Evolutionary conservation across 306 rosid species (phyloP).

Genomic region (Leucaena leucocephala): DNA sequence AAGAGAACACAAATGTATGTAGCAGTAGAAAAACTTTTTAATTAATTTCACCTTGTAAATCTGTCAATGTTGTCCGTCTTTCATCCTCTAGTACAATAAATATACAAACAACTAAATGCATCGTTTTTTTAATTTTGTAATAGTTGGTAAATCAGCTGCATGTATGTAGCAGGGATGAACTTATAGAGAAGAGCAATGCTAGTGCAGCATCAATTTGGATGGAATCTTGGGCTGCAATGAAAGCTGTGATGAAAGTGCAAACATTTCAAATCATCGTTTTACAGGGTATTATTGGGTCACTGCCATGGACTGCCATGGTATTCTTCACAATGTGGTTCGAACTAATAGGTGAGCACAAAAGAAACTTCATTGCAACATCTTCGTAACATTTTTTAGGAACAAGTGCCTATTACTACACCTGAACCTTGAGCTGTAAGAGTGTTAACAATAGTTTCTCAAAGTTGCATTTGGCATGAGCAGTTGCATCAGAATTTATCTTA

Average conservation of each 20-base stretch:
- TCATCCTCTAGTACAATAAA: constrained; percentile 3
- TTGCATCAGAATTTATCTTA: too few relatives aligned
- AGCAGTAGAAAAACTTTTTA: background rate
- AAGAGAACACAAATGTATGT: background rate
- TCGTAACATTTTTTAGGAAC: background rate
- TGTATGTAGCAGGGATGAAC: constrained; percentile 54
- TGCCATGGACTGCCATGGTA: constrained; percentile 67
- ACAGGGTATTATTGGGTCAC: constrained; percentile 89
- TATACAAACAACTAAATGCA: background rate
- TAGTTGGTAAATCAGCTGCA: constrained; percentile 33
- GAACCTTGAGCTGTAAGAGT: background rate
- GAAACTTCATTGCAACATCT: constrained; percentile 14
- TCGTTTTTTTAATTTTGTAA: constrained; percentile 18
- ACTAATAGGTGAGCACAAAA: constrained; percentile 69
- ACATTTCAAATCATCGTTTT: constrained; percentile 90
- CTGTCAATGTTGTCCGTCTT: too few relatives aligned
- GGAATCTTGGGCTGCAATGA: constrained; percentile 82
- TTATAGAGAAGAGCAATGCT: constrained; percentile 49
- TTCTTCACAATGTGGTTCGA: constrained; percentile 99
- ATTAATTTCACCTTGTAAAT: background rate
- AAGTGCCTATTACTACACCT: background rate
- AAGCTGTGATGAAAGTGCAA: constrained; percentile 70
- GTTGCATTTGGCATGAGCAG: too few relatives aligned
- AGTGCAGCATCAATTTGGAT: constrained; percentile 65
- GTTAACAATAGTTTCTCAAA: background rate